phyloP scores from a whole-genome alignment of 2,329 filamentous ascomycete genomes.

The Paraphaeosphaeria sporulosa region DNA sequence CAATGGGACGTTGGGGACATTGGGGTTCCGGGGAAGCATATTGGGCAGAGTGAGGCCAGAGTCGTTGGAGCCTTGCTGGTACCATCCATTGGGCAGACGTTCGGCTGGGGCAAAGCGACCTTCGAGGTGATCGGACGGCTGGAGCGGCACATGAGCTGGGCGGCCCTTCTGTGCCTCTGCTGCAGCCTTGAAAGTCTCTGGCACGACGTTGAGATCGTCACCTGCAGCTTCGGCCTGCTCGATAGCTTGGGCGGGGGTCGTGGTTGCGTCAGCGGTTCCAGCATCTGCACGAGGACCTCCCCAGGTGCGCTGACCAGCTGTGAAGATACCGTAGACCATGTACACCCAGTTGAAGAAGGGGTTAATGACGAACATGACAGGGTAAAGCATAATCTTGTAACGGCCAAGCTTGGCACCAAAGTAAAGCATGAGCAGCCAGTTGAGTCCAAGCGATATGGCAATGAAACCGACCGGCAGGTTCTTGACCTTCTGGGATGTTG shows the following conservation, averaged over 20 bases:
- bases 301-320: constrained; percentile 93
- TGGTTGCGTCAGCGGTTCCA: constrained; percentile 76
- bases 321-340: constrained; percentile 97
- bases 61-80: constrained; percentile 70
- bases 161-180: constrained; percentile 60
- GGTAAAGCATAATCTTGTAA: constrained; percentile 95
- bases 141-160: constrained; percentile 66
- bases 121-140: constrained; percentile 77
- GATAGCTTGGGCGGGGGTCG: constrained; percentile 82
- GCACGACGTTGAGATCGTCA: constrained; percentile 88
- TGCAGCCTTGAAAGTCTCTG: constrained; percentile 76
- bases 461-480: constrained; percentile 94
- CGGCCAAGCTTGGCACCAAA: constrained; percentile 86
- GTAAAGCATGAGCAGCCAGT: constrained; percentile 96
- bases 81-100: constrained; percentile 72
- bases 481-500: constrained; percentile 78
- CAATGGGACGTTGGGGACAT: constrained; percentile 55
- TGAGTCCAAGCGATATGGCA: constrained; percentile 87
- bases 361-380: constrained; percentile 92
- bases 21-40: constrained; percentile 54
- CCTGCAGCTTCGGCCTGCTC: constrained; percentile 79
- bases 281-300: constrained; percentile 92
- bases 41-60: constrained; percentile 66
- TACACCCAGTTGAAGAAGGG: constrained; percentile 99
- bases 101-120: constrained; percentile 80